Evolutionary conservation across 1,284 basidiomycete genomes (phyloP), one percentile per base, ranked within the genome.

Genomic region (Vanrija pseudolonga): DNA sequence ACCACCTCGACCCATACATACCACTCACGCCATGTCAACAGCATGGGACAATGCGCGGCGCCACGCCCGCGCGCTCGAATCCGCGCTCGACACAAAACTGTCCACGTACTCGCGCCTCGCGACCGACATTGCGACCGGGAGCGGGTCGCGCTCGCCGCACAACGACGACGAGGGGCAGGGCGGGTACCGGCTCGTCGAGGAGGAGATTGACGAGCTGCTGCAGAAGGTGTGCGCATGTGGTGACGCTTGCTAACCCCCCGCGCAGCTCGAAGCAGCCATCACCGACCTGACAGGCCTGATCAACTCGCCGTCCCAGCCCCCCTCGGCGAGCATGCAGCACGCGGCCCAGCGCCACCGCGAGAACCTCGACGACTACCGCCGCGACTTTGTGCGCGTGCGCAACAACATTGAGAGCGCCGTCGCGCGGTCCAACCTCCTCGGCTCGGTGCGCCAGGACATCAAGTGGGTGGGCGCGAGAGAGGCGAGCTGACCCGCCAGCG

Each of bases 391-490:
- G 49, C 81, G 93, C 61, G 92, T 90, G 47, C 89, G 90, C 81
- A 77, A 81, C 26, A 92, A 89, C 70, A 84, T 93, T n/a, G 83
- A 90, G 64, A 81, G 85, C 56, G 90, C 91, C 0, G 77, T 95
- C 45, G 88, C 94, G 68, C 83, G 92, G 67, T 86, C 87, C 1
- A 94, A 91, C 72, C 78, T 98, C 17, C 80, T 98, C 19, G 87
- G 84, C 24, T 90, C 89, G n/a, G 93, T 98, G 3, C 83, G 92
- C 57, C 92, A 94, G 63, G 95, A 98, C 66, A 98, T 98, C 62
- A 87, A 91, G 91, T 94, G 62, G 53, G 86, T 80, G 4, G 20
- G 22, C 15, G 55, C 40, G 40, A 41, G 9, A 14, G 18, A 32
- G n/a, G n/a, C 2, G 11, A 17, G 26, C 45, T 45, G 45, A 26